These are phyloP conservation scores for Saccharum spontaneum DNA, from an alignment of 176 grass and related monocot genomes.

Conservation along the genomic window DNA sequence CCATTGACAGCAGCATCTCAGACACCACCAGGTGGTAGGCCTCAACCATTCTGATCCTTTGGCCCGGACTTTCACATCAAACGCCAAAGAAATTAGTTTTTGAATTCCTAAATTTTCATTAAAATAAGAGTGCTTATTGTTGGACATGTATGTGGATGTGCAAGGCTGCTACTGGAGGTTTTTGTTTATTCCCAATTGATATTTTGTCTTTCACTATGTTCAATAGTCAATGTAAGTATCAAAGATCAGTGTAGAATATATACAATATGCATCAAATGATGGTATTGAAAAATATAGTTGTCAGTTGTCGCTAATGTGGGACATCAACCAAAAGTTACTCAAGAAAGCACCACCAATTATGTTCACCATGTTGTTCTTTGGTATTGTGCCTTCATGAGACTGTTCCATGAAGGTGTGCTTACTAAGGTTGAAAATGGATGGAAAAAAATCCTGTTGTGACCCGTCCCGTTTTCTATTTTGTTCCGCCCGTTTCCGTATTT, in stretches of 20 bases:
- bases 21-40: not conserved
- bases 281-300: not conserved
- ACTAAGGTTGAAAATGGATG: not conserved
- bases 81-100: not conserved
- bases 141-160: too few species aligned
- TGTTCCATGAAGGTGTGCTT: not conserved
- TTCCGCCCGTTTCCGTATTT: too few species aligned
- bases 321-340: not conserved
- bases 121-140: not conserved
- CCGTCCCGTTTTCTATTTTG: too few species aligned
- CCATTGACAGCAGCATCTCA: not conserved
- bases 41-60: not conserved
- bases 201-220: not conserved
- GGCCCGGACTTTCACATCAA: not conserved
- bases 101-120: not conserved
- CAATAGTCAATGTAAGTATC: not conserved
- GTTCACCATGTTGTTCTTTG: not conserved
- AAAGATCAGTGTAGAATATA: not conserved
- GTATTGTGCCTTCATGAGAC: not conserved
- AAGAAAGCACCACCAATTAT: not conserved
- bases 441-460: too few species aligned
- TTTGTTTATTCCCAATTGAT: not conserved
- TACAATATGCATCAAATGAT: not conserved
- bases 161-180: not conserved
- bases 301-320: not conserved